Evolutionary conservation across 192 early-diverging fungal genomes (phyloP).

Genomic region (Lobosporangium transversale): DNA sequence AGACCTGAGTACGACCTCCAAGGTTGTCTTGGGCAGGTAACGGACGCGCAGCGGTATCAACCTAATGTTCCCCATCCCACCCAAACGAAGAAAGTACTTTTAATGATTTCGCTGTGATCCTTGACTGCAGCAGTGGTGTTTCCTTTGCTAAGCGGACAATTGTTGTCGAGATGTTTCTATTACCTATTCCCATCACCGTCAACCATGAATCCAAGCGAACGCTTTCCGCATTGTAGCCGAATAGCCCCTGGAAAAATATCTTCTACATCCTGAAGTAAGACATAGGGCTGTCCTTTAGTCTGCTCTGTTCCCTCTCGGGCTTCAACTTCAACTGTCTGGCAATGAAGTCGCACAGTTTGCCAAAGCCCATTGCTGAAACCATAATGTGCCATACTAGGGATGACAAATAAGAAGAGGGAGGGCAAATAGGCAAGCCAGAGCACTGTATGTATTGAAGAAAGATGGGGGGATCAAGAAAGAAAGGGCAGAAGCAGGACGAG

Average conservation of each 20-base stretch:
- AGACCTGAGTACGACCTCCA: constrained; percentile 7
- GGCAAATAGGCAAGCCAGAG: background rate
- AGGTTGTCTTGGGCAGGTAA: background rate
- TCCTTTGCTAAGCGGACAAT: background rate
- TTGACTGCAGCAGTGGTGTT: too few species aligned
- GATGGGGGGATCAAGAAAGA: too few species aligned
- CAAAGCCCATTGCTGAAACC: background rate
- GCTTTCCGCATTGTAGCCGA: background rate
- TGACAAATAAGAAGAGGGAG: background rate
- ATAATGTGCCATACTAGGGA: background rate
- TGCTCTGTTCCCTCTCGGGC: background rate
- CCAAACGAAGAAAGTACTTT: too few species aligned
- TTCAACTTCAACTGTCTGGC: background rate
- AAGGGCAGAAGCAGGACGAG: too few species aligned
- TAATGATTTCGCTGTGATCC: too few species aligned
- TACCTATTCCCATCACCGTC: constrained; percentile 7
- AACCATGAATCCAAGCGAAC: constrained; percentile 1
- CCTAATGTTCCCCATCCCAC: too few species aligned
- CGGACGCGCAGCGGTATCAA: background rate
- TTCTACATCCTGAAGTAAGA: background rate
- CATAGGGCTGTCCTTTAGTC: background rate
- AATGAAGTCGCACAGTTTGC: background rate
- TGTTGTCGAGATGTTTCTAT: background rate
- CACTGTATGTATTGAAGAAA: background rate
- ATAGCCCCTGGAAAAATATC: constrained; percentile 2